These are phyloP conservation scores for Discostella pseudostelligera DNA, from an alignment of 108 stramenopile species.

Conservation along the genomic window DNA sequence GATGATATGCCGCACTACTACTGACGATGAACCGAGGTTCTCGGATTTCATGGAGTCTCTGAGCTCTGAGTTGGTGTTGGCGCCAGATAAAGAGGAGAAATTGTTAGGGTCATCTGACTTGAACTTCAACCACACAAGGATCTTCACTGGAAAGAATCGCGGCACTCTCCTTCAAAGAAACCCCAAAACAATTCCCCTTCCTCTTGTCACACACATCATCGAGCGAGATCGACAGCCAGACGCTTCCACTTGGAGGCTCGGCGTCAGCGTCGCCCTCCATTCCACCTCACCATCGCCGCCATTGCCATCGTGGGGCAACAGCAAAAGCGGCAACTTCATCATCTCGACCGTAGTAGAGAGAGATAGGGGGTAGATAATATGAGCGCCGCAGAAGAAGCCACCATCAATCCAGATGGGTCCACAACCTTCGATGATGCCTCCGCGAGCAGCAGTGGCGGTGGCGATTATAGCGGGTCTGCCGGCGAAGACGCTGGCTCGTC, in stretches of 20 bases:
- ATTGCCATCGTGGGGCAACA: too few species aligned
- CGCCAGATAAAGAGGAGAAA: slow-evolving; percentile 51
- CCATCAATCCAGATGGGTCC: slow-evolving; percentile 80
- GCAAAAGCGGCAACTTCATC: too few species aligned
- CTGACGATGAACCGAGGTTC: neutral
- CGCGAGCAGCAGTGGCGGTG: slow-evolving; percentile 5
- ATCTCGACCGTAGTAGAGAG: too few species aligned
- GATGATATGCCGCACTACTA: too few species aligned
- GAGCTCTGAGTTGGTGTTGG: too few species aligned
- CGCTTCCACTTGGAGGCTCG: too few species aligned
- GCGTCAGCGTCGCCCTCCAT: too few species aligned
- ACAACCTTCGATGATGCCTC: slow-evolving; percentile 59
- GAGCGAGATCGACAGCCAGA: too few species aligned
- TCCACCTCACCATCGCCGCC: too few species aligned
- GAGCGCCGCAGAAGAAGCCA: slow-evolving; percentile 51
- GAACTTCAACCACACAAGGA: neutral
- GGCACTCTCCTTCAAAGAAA: too few species aligned
- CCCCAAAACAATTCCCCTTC: too few species aligned
- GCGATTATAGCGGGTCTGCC: slow-evolving; percentile 5
- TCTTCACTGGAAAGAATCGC: neutral
- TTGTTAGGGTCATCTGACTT: slow-evolving; percentile 16
- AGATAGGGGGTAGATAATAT: slow-evolving; percentile 4
- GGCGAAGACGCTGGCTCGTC: slow-evolving; percentile 8
- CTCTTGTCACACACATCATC: too few species aligned
- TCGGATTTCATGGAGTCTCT: neutral